These are phyloP conservation scores for Geopyxis carbonaria DNA, from an alignment of 495 filamentous ascomycete genomes.

Conservation along the genomic window DNA sequence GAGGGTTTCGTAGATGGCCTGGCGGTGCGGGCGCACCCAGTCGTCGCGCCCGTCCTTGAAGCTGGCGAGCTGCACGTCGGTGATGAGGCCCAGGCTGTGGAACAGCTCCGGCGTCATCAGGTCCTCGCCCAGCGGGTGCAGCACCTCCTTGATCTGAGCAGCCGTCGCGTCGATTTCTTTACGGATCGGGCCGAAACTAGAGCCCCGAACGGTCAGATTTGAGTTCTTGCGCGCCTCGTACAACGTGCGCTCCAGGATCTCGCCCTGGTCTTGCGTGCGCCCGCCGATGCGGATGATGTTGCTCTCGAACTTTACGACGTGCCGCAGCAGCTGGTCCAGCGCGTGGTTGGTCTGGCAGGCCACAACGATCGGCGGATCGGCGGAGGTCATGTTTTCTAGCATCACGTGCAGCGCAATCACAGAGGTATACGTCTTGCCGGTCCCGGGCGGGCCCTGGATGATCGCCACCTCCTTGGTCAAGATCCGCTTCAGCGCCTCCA, in stretches of 20 bases:
- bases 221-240: slow-evolving; percentile 37
- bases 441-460: slow-evolving; percentile 81
- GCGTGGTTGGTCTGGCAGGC: slow-evolving; percentile 89
- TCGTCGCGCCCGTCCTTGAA: slow-evolving; percentile 36
- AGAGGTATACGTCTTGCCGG: slow-evolving; percentile 36
- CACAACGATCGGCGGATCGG: slow-evolving; percentile 57
- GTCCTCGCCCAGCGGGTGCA: slow-evolving; percentile 31
- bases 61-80: slow-evolving; percentile 41
- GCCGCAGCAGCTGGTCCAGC: slow-evolving; percentile 62
- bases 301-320: slow-evolving; percentile 45
- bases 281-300: slow-evolving; percentile 66
- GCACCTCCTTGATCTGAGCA: slow-evolving; percentile 31
- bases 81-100: slow-evolving; percentile 39
- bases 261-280: slow-evolving; percentile 43
- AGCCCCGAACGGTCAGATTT: slow-evolving; percentile 24
- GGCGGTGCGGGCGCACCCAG: slow-evolving; percentile 30
- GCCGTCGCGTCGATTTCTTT: slow-evolving; percentile 32
- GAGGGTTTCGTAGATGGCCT: too few species aligned
- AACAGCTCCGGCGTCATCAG: slow-evolving; percentile 35
- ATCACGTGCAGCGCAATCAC: slow-evolving; percentile 46
- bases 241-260: slow-evolving; percentile 48
- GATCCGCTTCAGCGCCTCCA: slow-evolving; percentile 48
- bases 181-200: slow-evolving; percentile 24
- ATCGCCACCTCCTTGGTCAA: slow-evolving; percentile 59
- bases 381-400: slow-evolving; percentile 40